Evolutionary conservation across 176 grass and related monocot species (phyloP), one percentile per base, ranked within the genome.

Genomic region (Oryza brachyantha): DNA sequence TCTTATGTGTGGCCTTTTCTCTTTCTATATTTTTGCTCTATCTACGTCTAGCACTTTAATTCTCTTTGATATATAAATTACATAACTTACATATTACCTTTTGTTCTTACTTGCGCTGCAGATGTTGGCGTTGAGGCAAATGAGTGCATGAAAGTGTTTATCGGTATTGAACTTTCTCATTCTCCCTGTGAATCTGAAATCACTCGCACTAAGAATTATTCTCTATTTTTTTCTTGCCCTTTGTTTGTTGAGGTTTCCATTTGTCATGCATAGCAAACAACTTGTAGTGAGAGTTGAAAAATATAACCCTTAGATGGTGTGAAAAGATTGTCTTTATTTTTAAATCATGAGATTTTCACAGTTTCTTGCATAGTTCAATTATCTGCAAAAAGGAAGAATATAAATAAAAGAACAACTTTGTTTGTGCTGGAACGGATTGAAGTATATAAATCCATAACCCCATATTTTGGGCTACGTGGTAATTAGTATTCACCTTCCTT

Each of bases 121-220:
- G 96, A 99, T 93, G 34, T 82, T 84, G 96, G 96, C 64, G 54
- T 93, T 28, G 88, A 89, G 71, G 88, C 92, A 74, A 95, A 90
- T 77, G 90, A 93, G 22, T 95, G 92, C 80, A 89, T 99, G 34
- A 85, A 93, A 64, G 82, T 99, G 79, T 99, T 91, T 76, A 64
- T 92, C 19, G 96, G 96, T 99, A 89, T 67, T 66, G 13, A 36
- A 29, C 45, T 78, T 57, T 21, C 52, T 29, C 62, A 35, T 50
- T 40, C 24, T 34, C 60, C 21, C 38, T 36, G 57, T 29, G 2
- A 39, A 38, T 70, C 38, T 82, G 10, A 13, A 81, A 17, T 29
- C 26, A 55, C 29, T 7, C 9, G 41, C 31, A 36, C 25, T 85
- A 42, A 50, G 45, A 37, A 28, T 42, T 68, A 45, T n/a, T 35